phyloP scores from a whole-genome alignment of 2,329 filamentous ascomycete species.

The Ustilaginoidea virens region DNA sequence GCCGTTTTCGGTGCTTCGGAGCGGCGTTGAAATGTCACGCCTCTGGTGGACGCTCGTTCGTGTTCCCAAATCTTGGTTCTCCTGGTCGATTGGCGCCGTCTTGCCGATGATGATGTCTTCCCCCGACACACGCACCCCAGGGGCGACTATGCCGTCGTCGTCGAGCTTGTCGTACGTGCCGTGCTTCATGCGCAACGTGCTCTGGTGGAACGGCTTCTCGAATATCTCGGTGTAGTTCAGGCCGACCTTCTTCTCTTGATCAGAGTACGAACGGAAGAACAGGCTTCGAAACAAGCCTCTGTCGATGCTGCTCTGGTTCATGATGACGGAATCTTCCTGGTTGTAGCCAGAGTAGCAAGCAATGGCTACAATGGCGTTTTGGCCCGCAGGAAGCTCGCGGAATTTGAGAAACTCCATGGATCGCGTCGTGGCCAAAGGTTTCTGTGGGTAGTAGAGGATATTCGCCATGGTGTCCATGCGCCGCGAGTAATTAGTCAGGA shows the following conservation, averaged over 20 bases:
- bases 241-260: conserved; percentile 91
- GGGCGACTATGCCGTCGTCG: conserved; percentile 86
- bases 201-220: conserved; percentile 80
- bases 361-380: conserved; percentile 97
- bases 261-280: conserved; percentile 95
- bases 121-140: conserved; percentile 85
- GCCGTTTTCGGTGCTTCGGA: conserved; percentile 91
- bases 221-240: conserved; percentile 88
- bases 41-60: conserved; percentile 82
- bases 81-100: conserved; percentile 84
- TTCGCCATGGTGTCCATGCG: conserved; percentile 99
- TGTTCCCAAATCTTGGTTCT: conserved; percentile 86
- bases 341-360: conserved; percentile 97
- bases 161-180: conserved; percentile 97
- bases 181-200: conserved; percentile 85
- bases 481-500: conserved; percentile 89
- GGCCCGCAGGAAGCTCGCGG: conserved; percentile 87
- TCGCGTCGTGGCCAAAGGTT: conserved; percentile 85
- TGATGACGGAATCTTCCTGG: conserved; percentile 99
- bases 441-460: conserved; percentile 97
- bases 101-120: conserved; percentile 99
- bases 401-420: conserved; percentile 99
- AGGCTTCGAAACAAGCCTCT: conserved; percentile 92
- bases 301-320: conserved; percentile 99
- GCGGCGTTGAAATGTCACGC: conserved; percentile 86